These are phyloP conservation scores for Metschnikowia chrysomelidarum DNA, from an alignment of 805 yeast species.

Conservation along the genomic window DNA sequence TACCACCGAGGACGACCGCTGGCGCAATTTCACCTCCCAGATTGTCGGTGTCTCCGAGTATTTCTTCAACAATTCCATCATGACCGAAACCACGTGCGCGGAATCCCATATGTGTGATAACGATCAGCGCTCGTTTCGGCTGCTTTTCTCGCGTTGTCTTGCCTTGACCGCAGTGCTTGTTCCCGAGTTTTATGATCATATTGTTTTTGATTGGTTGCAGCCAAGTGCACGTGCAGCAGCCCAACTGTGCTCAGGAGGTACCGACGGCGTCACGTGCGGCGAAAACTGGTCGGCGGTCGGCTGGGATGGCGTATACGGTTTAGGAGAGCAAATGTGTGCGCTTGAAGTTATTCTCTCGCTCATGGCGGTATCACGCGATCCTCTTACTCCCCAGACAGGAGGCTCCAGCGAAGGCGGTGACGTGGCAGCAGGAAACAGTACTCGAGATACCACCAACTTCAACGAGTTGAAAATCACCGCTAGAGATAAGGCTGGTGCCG, in stretches of 20 bases:
- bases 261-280: slow-evolving; percentile 84
- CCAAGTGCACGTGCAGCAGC: slow-evolving; percentile 69
- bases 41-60: slow-evolving; percentile 34
- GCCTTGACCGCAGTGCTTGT: slow-evolving; percentile 56
- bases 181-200: slow-evolving; percentile 45
- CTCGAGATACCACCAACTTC: slow-evolving; percentile 27
- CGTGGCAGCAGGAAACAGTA: slow-evolving; percentile 30
- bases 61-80: slow-evolving; percentile 45
- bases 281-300: slow-evolving; percentile 57
- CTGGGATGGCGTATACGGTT: slow-evolving; percentile 66
- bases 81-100: slow-evolving; percentile 66
- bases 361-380: slow-evolving; percentile 24
- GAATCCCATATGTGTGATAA: slow-evolving; percentile 53
- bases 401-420: slow-evolving; percentile 19
- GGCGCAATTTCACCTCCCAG: slow-evolving; percentile 41
- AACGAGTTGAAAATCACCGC: slow-evolving; percentile 49
- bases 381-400: slow-evolving; percentile 20
- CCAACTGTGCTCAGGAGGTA: slow-evolving; percentile 70
- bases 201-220: slow-evolving; percentile 25
- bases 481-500: slow-evolving; percentile 78
- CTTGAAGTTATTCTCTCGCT: slow-evolving; percentile 50
- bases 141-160: slow-evolving; percentile 64
- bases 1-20: slow-evolving; percentile 47
- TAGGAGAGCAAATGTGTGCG: slow-evolving; percentile 80
- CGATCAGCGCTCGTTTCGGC: slow-evolving; percentile 77